Evolutionary conservation across 106 monocot genomes (phyloP).

Genomic region (Xerophyta viscosa): DNA sequence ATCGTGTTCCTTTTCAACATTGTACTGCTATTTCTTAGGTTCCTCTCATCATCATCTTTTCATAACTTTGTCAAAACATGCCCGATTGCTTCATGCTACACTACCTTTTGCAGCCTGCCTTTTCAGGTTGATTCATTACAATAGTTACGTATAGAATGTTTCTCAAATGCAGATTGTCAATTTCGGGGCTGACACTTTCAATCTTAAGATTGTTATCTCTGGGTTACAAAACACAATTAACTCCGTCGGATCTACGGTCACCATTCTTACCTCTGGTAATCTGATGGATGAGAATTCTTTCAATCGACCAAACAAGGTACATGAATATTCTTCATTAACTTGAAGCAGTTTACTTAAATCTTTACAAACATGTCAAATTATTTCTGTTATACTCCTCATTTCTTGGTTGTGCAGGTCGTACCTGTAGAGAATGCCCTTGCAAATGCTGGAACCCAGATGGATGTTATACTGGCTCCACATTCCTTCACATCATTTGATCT

Average conservation of each 20-base stretch:
- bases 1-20: too few species aligned
- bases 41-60: too few species aligned
- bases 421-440: constrained; percentile 24
- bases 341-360: background rate
- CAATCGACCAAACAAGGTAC: constrained; percentile 62
- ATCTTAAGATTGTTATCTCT: constrained; percentile 44
- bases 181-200: constrained; percentile 50
- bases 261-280: constrained; percentile 45
- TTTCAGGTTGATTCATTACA: background rate
- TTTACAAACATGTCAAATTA: background rate
- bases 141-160: background rate
- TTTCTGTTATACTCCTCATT: background rate
- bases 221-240: constrained; percentile 45
- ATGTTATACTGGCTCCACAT: constrained; percentile 24
- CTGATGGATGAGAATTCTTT: constrained; percentile 88
- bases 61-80: too few species aligned
- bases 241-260: constrained; percentile 40
- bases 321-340: background rate
- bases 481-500: constrained; percentile 62
- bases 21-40: too few species aligned
- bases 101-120: too few species aligned
- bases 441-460: constrained; percentile 45
- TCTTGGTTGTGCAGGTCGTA: constrained; percentile 39
- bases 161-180: constrained; percentile 61
- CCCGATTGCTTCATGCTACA: too few species aligned